A percentile compares a stretch with the other conserved stretches of the same genome.
Conservation (phyloP, 2,329 filamentous ascomycete genomes). For the Aspergillus hiratsukae region DNA sequence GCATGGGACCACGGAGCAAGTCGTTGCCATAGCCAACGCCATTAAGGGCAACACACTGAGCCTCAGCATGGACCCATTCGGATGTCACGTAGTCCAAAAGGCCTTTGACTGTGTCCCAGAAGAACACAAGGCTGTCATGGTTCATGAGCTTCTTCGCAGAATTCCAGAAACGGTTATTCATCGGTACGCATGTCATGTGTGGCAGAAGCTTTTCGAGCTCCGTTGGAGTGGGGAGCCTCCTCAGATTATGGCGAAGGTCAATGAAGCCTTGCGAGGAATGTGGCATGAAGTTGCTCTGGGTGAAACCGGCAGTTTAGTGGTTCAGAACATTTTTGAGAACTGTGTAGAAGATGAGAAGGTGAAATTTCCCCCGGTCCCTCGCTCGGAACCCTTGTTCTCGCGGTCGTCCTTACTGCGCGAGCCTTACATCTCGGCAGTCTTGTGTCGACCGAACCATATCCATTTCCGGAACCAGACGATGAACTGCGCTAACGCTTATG, state of each 20-base stretch:
- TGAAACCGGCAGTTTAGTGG: constrained; percentile 94
- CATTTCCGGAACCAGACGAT: neutral
- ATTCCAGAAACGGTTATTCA: constrained; percentile 98
- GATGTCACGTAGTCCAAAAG: constrained; percentile 97
- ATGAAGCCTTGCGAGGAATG: constrained; percentile 90
- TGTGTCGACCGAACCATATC: neutral
- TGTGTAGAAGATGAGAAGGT: constrained; percentile 98
- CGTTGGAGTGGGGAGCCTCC: constrained; percentile 92
- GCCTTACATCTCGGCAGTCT: neutral
- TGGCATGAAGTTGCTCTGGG: constrained; percentile 98
- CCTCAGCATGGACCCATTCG: constrained; percentile 97
- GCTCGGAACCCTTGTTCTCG: neutral
- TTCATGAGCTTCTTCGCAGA: constrained; percentile 89
- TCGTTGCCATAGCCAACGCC: constrained; percentile 88
- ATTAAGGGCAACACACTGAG: constrained; percentile 92
- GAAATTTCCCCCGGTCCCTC: constrained; percentile 23
- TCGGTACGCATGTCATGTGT: constrained; percentile 97
- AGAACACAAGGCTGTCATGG: constrained; percentile 97
- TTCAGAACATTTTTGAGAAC: constrained; percentile 99
- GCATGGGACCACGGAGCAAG: constrained; percentile 90
- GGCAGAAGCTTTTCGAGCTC: constrained; percentile 98
- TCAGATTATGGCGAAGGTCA: constrained; percentile 98
- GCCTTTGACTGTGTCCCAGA: constrained; percentile 97
- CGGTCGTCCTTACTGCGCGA: neutral
- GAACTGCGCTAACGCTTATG: constrained; percentile 17